Evolutionary conservation across 2,329 filamentous ascomycete species (phyloP), one percentile per base, ranked within the genome.

Genomic region (Catunica adiposa): DNA sequence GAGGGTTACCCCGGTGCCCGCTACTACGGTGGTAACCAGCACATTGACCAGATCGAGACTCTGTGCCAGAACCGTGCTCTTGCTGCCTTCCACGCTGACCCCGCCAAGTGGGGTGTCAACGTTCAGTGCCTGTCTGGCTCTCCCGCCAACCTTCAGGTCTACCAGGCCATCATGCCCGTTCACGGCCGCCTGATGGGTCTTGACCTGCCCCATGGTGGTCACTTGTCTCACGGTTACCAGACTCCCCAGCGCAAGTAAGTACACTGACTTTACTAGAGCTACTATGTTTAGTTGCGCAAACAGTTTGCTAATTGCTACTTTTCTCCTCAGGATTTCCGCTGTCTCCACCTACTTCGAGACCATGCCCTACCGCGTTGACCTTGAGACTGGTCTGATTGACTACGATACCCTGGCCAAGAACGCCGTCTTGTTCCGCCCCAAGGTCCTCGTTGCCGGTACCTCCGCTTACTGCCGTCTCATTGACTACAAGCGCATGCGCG

Each of bases 261-360:
- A 9, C 42, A 44, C 25, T n/a, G 23, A 34, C 5, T 5, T 11
- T 34, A 34, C 11, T 34, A 11, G 11, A 34, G 29, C 29, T 34
- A 44, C 20, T 17, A 15, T 3, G 20, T n/a, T n/a, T n/a, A 34
- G 29, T 5, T 44, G 20, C 7, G 8, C 40, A n/a, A 44, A 15
- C 40, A 44, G 40, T 15, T n/a, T 17, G 40, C 17, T 44, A 44
- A 44, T n/a, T 7, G 3, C 23, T 25, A 6, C 11, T 14, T n/a
- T 23, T 56, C 38, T 34, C 25, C 1, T 2, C 25, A 83, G 77
- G 75, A 98, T 98, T 71, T 97, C 90, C 56, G 89, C 89, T 59
- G 85, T 98, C 64, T 97, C 90, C 40, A 97, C 90, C 66, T 98
- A 98, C 80, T 98, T 97, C 68, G 90, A 98, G 78, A 98, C 92